Percentiles rank a stretch among this genome's conserved stretches.
These are phyloP conservation scores for Heliamphora exappendiculata DNA, from an alignment of 148 eudicot genomes.

Conservation along the genomic window DNA sequence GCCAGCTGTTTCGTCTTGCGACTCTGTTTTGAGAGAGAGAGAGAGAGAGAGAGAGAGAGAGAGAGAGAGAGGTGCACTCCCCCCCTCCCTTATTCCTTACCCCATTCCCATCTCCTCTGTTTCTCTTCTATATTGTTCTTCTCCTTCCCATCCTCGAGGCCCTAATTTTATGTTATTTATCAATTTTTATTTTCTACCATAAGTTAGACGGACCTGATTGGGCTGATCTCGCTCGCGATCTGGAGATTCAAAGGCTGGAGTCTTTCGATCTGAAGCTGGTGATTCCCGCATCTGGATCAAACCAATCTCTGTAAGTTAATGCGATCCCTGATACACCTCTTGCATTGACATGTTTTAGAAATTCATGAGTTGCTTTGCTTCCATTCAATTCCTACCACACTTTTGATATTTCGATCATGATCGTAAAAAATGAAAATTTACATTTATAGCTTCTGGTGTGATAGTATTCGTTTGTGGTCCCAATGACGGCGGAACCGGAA, in stretches of 20 bases:
- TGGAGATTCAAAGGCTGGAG: constrained; percentile 6
- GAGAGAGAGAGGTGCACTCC: background rate
- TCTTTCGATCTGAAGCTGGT: constrained; percentile 5
- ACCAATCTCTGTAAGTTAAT: constrained; percentile 6
- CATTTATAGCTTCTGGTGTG: background rate
- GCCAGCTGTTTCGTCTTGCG: constrained; percentile 24
- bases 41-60: constrained; percentile 9
- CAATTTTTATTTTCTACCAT: background rate
- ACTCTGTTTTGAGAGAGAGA: constrained; percentile 2
- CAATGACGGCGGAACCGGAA: constrained; percentile 36
- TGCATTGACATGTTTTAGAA: background rate
- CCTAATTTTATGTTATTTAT: background rate
- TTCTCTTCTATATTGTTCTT: background rate
- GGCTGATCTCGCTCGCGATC: constrained; percentile 12
- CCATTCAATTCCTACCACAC: background rate
- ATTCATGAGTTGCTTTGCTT: background rate
- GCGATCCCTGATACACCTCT: background rate
- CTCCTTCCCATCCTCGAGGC: background rate
- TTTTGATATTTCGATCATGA: background rate
- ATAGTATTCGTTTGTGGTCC: background rate
- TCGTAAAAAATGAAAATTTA: background rate
- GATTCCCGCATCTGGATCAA: constrained; percentile 4
- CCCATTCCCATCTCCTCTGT: too few relatives aligned
- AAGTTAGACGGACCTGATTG: background rate
- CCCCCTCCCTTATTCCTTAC: background rate